Conservation (phyloP, 169 alveolate species). For the Cryptosporidium xiaoi region DNA sequence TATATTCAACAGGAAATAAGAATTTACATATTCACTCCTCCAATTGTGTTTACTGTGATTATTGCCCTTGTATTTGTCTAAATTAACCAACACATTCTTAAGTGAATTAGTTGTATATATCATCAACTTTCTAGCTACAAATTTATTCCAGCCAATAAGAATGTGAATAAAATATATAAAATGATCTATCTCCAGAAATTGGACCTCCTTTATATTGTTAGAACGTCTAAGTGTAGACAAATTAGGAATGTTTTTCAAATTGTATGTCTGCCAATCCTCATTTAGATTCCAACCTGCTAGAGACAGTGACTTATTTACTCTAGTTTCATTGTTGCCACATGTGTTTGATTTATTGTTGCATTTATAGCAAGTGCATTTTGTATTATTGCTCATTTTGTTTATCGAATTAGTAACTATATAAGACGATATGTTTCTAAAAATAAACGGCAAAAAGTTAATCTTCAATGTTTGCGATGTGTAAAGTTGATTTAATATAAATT, state of each 20-base stretch:
- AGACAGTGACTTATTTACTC: background rate
- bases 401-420: conserved; percentile 17
- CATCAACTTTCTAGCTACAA: conserved; percentile 30
- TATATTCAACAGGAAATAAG: conserved; percentile 48
- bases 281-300: conserved; percentile 64
- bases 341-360: background rate
- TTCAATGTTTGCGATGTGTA: conserved; percentile 6
- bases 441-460: conserved; percentile 45
- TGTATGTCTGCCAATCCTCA: conserved; percentile 48
- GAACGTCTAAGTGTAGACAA: conserved; percentile 46
- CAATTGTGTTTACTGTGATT: conserved; percentile 13
- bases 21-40: conserved; percentile 65
- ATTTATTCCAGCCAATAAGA: conserved; percentile 61
- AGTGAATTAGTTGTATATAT: conserved; percentile 52
- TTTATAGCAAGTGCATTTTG: conserved; percentile 42
- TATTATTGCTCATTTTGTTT: conserved; percentile 7
- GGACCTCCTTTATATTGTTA: conserved; percentile 38
- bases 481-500: conserved; percentile 53
- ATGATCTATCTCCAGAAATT: conserved; percentile 61
- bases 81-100: conserved; percentile 27
- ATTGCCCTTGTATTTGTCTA: conserved; percentile 28
- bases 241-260: conserved; percentile 44
- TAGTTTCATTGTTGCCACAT: background rate
- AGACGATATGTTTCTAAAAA: conserved; percentile 59
- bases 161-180: conserved; percentile 62